Evolutionary conservation across 2,329 filamentous ascomycete species (phyloP).

Genomic region (Magnaporthiopsis incrustans): DNA sequence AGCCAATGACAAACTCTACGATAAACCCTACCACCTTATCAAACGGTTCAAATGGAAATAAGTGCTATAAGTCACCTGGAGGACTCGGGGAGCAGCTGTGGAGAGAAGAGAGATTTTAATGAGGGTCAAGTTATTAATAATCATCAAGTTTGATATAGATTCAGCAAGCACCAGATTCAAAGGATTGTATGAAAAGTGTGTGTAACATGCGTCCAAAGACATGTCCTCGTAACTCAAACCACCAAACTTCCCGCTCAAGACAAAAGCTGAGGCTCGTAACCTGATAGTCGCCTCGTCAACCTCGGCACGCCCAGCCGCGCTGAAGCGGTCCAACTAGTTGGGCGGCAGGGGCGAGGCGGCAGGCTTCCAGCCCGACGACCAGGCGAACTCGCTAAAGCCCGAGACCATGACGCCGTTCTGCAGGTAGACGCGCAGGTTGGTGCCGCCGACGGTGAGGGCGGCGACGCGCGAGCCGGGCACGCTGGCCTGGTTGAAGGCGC

Average conservation of each 20-base stretch:
- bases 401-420: conserved; percentile 10
- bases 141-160: no score
- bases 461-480: conserved; percentile 8
- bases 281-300: no score
- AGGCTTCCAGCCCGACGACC: conserved; percentile 4
- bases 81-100: no score
- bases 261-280: background rate
- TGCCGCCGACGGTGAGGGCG: conserved; percentile 3
- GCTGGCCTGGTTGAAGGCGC: conserved; percentile 8
- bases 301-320: no score
- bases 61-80: no score
- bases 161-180: no score
- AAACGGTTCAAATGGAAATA: background rate
- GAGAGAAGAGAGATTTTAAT: no score
- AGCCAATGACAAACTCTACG: background rate
- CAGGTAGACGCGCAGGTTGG: conserved; percentile 10
- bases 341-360: conserved; percentile 6
- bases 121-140: no score
- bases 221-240: background rate
- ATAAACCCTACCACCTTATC: background rate
- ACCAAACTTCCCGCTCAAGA: background rate
- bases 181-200: background rate
- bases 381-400: conserved; percentile 11
- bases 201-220: background rate
- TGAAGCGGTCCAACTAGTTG: background rate